phyloP scores from a whole-genome alignment of 495 filamentous ascomycete genomes.

The Penicillium cosmopolitanum region DNA sequence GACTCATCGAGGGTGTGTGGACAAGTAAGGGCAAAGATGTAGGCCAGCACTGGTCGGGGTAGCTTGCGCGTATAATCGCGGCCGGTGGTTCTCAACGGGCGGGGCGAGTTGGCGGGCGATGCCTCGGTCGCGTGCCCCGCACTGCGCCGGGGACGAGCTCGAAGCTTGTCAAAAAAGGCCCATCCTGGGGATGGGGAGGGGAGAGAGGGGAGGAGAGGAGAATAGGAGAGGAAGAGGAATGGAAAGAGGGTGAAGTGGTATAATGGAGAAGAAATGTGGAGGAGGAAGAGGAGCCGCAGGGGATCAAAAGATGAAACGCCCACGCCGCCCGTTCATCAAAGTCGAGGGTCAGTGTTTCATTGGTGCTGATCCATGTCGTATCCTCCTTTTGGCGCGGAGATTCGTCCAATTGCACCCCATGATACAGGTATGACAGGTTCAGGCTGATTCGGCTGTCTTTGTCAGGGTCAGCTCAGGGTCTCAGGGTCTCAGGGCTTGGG shows the following conservation, averaged over 20 bases:
- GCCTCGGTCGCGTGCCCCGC: slow-evolving; percentile 33
- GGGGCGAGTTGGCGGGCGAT: slow-evolving; percentile 25
- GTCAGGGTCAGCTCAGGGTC: too few species aligned
- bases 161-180: slow-evolving; percentile 42
- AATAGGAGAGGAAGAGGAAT: slow-evolving; percentile 1
- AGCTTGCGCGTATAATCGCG: slow-evolving; percentile 57
- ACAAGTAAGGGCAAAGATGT: slow-evolving; percentile 81
- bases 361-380: background rate
- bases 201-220: slow-evolving; percentile 7
- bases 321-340: slow-evolving; percentile 7
- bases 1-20: slow-evolving; percentile 77
- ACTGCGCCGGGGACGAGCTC: slow-evolving; percentile 39
- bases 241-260: slow-evolving; percentile 10
- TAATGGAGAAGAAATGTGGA: background rate
- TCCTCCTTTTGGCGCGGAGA: too few species aligned
- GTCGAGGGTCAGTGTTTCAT: background rate
- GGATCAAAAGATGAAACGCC: slow-evolving; percentile 27
- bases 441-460: too few species aligned
- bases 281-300: background rate
- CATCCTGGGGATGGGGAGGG: slow-evolving; percentile 26
- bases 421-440: too few species aligned
- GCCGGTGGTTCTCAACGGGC: slow-evolving; percentile 17
- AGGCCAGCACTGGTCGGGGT: slow-evolving; percentile 64
- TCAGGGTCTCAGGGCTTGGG: too few species aligned
- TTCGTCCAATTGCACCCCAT: too few species aligned